Evolutionary conservation across 495 filamentous ascomycete genomes (phyloP), one percentile per base, ranked within the genome.

Genomic region (Neurospora sp.): DNA sequence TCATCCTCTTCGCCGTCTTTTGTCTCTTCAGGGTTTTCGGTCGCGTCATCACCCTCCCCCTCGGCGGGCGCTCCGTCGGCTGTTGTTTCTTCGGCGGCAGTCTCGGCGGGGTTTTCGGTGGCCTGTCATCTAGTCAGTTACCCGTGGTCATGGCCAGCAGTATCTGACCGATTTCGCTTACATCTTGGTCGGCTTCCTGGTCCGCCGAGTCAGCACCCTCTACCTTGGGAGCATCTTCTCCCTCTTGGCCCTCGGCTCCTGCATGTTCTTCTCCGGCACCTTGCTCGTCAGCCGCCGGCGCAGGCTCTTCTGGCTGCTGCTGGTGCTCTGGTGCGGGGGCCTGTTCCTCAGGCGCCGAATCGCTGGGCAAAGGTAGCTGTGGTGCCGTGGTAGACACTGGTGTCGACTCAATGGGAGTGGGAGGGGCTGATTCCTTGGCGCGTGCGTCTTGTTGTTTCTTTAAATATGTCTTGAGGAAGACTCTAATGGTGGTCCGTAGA

Each of bases 391-490:
- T 74, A 7, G 78, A 78, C 2, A 73, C 68, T 2, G 78, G 75
- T 20, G 75, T 81, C 0, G 81, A 76, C 22, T 83, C 82, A 44
- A 84, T 74, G 9, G 86, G 85, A 11, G 85, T 85, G 20, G 81
- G 75, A 1, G 86, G 84, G 3, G 85, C 76, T 5, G 82, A 79
- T 18, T 82, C 81, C 70, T 86, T 92, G 40, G 92, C 86, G 71
- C 87, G 83, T 73, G 81, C 80, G 48, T 84, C 76, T 70, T 88
- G 88, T 42, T 90, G 85, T 79, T 96, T 97, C 85, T 96, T 97
- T 81, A 95, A 92, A 74, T 91, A 91, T 1, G 92, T 95, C 59
- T 91, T 88, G 35, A 99, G 82, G 76, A 96, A 98, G 3, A 94
- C 93, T 75, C 91, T 91, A 70, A 98, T 90, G 2, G 96, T 98